Evolutionary conservation across 1,139 yeast species (phyloP).

Genomic region (Diutina scorzettiae): DNA sequence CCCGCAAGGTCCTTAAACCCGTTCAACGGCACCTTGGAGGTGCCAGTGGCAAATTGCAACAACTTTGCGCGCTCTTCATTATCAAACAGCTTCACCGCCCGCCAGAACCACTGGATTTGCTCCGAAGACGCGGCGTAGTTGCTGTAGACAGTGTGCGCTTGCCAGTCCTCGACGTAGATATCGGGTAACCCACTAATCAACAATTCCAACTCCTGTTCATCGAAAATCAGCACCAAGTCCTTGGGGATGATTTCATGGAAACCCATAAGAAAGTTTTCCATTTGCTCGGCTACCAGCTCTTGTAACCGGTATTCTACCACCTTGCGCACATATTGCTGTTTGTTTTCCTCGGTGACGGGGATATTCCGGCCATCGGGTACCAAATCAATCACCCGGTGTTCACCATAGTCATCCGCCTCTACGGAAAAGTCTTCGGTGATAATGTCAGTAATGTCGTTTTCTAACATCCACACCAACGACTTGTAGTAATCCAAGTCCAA

Average conservation of each 20-base stretch:
- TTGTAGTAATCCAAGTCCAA: constrained; percentile 88
- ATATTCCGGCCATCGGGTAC: constrained; percentile 75
- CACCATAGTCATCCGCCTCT: constrained; percentile 92
- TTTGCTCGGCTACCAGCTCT: constrained; percentile 76
- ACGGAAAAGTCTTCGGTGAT: constrained; percentile 94
- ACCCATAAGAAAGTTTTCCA: constrained; percentile 76
- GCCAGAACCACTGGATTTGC: constrained; percentile 96
- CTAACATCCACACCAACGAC: constrained; percentile 91
- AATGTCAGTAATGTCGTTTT: constrained; percentile 91
- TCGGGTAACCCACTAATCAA: constrained; percentile 93
- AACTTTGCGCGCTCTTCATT: constrained; percentile 89
- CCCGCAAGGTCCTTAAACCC: constrained; percentile 91
- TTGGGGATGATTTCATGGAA: constrained; percentile 90
- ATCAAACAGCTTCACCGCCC: constrained; percentile 92
- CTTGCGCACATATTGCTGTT: constrained; percentile 73
- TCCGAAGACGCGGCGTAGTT: constrained; percentile 79
- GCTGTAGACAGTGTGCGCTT: constrained; percentile 67
- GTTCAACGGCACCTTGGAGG: constrained; percentile 89
- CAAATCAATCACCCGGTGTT: constrained; percentile 66
- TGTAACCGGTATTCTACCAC: constrained; percentile 83
- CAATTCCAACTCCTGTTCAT: constrained; percentile 90
- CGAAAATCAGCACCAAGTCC: constrained; percentile 77
- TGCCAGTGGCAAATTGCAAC: constrained; percentile 93
- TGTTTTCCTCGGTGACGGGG: constrained; percentile 83
- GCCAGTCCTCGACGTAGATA: constrained; percentile 94